These are phyloP conservation scores for Farysia itapuensis DNA, from an alignment of 1,284 basidiomycete species.

Conservation along the genomic window DNA sequence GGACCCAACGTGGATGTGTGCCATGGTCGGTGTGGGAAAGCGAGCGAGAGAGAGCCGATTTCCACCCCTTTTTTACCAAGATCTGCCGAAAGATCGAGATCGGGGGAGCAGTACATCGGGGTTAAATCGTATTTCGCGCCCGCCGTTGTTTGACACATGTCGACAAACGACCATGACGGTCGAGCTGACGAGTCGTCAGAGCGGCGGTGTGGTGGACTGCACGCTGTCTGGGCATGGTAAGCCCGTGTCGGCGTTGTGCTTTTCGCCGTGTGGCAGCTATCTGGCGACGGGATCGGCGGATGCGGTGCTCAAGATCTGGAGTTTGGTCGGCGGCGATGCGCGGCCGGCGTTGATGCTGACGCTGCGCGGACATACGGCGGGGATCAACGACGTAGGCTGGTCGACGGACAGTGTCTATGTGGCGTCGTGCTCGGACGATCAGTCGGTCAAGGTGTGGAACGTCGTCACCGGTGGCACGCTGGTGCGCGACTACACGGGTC, in stretches of 20 bases:
- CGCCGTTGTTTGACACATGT: too few relatives aligned
- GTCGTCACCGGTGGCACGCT: slow-evolving; percentile 9
- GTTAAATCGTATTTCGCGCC: too few relatives aligned
- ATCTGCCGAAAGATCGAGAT: too few relatives aligned
- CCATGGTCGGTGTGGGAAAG: neutral
- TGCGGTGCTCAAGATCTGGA: slow-evolving; percentile 55
- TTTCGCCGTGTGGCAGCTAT: slow-evolving; percentile 62
- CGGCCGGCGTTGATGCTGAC: slow-evolving; percentile 32
- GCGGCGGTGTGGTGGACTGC: too few relatives aligned
- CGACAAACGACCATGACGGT: too few relatives aligned
- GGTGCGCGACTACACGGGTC: slow-evolving; percentile 65
- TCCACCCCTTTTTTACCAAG: too few relatives aligned
- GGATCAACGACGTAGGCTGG: slow-evolving; percentile 52
- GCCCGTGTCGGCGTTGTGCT: slow-evolving; percentile 61
- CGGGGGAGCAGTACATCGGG: too few relatives aligned
- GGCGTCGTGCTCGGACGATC: slow-evolving; percentile 51
- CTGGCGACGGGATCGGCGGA: slow-evolving; percentile 60
- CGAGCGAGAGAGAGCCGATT: neutral
- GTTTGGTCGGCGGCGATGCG: slow-evolving; percentile 29
- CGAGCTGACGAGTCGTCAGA: too few relatives aligned
- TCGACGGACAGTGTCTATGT: slow-evolving; percentile 46
- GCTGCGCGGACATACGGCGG: slow-evolving; percentile 19
- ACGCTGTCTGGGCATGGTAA: slow-evolving; percentile 62
- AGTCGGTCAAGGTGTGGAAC: slow-evolving; percentile 38
- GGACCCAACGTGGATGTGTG: neutral